Base-by-base conservation (phyloP, 306 rosid species). In the Dalbergia oliveri region DNA sequence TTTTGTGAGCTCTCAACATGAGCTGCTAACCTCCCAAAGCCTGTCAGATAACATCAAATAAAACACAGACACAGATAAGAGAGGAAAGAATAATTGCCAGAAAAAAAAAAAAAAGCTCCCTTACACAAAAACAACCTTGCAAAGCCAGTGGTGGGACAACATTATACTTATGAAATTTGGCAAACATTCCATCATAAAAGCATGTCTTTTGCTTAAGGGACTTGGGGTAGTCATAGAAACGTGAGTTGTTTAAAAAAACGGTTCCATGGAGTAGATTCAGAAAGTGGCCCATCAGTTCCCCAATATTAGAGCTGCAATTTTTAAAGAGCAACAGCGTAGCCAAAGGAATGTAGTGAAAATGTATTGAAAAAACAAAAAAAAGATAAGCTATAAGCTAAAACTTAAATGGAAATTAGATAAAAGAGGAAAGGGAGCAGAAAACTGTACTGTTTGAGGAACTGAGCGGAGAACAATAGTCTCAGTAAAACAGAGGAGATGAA, bases 1-100 rank as follows among this genome's bases (percentile, higher is more conserved):
- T 81, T 84, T 37, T 78, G 23, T 33, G 81, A 66, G 66, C 79
- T 74, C 54, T 78, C 66, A 79, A 73, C 84, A 67, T 77, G 84
- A 70, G 58, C 59, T 70, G 72, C 82, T 47, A 83, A 70, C 72
- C 73, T 76, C 80, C 74, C 67, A 64, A 61, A 66, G 12, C 88
- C 95, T 90, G 87, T 77, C 64, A 81, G 72, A 78, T 56, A 84
- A 83, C 80, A 79, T 73, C 35, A 68, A 82, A 81, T 45, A 85
- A 68, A 51, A 69, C 44, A 75, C n/a, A 69, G 16, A 7, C 33
- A 59, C 11, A 49, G 35, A 72, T 8, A 70, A 59, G 1, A 62
- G 41, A 78, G n/a, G n/a, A 73, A 14, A 39, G n/a, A 65, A 51
- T 35, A 4, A 5, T 19, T 53, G 18, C 16, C 6, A 35, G 0